Conservation (phyloP, 2,329 filamentous ascomycete species). For the Aquanectria penicillioides region DNA sequence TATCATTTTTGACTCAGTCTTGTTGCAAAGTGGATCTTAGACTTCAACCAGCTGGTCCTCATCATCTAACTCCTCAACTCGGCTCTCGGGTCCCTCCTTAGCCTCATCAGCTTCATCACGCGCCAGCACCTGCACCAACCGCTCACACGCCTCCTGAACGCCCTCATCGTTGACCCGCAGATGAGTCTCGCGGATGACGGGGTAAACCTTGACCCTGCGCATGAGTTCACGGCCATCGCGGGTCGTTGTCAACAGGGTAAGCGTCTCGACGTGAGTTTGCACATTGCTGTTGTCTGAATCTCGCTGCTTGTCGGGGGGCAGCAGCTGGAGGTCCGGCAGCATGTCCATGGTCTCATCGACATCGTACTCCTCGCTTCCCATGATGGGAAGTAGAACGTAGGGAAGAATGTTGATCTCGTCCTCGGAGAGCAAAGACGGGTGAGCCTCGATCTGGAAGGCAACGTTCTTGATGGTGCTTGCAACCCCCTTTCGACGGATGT, state of each 20-base stretch:
- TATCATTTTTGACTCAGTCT: too few relatives aligned
- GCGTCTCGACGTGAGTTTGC: constrained; percentile 87
- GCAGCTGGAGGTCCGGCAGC: constrained; percentile 88
- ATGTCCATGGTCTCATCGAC: constrained; percentile 88
- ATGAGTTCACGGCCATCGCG: constrained; percentile 78
- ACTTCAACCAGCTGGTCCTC: constrained; percentile 67
- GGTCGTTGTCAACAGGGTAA: constrained; percentile 85
- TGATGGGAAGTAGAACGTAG: constrained; percentile 88
- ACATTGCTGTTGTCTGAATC: constrained; percentile 82
- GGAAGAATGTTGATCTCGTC: constrained; percentile 83
- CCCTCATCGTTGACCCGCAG: constrained; percentile 79
- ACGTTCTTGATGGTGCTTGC: constrained; percentile 95
- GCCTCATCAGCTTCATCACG: constrained; percentile 71
- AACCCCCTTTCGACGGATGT: constrained; percentile 90
- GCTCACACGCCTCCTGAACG: constrained; percentile 85
- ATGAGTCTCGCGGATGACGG: constrained; percentile 88
- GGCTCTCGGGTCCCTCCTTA: constrained; percentile 53
- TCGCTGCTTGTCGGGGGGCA: constrained; percentile 88
- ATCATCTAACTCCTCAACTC: constrained; percentile 59
- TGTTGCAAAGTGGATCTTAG: constrained; percentile 39
- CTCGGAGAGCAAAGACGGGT: constrained; percentile 75
- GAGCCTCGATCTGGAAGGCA: constrained; percentile 81
- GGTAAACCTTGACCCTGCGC: constrained; percentile 84
- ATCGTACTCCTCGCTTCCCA: constrained; percentile 86
- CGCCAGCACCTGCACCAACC: constrained; percentile 89